Base-by-base conservation (phyloP, 1,284 basidiomycete species). In the Naganishia sp. region DNA sequence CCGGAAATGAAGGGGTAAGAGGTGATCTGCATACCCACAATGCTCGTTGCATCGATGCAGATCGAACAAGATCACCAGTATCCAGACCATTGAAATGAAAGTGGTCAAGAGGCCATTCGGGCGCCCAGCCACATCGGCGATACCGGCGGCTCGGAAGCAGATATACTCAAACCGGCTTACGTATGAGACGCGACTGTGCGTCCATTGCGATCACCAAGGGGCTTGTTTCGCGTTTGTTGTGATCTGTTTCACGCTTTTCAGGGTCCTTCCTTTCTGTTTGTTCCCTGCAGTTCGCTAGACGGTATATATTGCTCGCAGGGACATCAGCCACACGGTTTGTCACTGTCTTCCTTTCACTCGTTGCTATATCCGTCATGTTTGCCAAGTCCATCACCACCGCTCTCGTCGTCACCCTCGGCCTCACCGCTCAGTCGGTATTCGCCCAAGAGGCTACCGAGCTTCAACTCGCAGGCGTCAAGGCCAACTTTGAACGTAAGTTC, bases 401-500 rank as follows among this genome's bases (percentile, higher is more conserved):
- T 7, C 41, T 66, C 39, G 52, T 66, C 51, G 65, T 50, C 13
- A 47, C 47, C 47, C 32, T 35, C 18, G 49, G 58, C 43, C 25
- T 66, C 31, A 50, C 55, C 32, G 58, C 55, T 21, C 45, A 65
- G 17, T 25, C 49, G 15, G 63, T 51, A 6, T 45, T 55, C 15
- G 65, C 65, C 6, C 64, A 60, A 39, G 43, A 61, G 21, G 65
- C 65, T 17, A 39, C 65, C 2, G 23, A 52, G 35, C 17, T 52
- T 17, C 72, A 75, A 54, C 71, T 78, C 50, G 74, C 71, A 31
- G 69, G 66, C 41, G 67, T 76, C 52, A 69, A 74, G 63, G 76
- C 76, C 63, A 72, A 77, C 71, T 76, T 78, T 56, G 56, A 72
- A 52, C 71, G 76, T 76, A 53, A 64, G 76, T 70, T 28, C 32